These are phyloP conservation scores for Wickerhamomyces sp. DNA, from an alignment of 1,139 yeast genomes.

Conservation along the genomic window DNA sequence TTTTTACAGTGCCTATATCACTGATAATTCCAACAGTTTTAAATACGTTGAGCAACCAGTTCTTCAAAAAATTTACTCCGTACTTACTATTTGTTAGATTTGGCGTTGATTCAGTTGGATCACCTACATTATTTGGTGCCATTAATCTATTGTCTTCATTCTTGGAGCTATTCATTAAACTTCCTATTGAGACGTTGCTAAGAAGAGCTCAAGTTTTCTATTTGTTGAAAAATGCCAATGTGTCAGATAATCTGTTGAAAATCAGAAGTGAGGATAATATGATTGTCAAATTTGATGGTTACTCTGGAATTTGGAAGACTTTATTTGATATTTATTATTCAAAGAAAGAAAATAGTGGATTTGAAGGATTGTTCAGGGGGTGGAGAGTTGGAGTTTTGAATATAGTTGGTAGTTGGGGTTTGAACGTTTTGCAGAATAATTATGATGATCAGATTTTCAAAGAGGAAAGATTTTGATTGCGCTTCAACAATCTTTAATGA, in stretches of 20 bases:
- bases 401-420: slow-evolving; percentile 80
- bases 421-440: slow-evolving; percentile 55
- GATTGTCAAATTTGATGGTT: slow-evolving; percentile 50
- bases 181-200: slow-evolving; percentile 84
- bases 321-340: slow-evolving; percentile 42
- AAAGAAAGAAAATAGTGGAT: slow-evolving; percentile 35
- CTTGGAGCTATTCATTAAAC: slow-evolving; percentile 64
- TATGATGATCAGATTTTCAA: slow-evolving; percentile 37
- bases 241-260: slow-evolving; percentile 27
- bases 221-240: slow-evolving; percentile 34
- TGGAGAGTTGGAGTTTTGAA: slow-evolving; percentile 87
- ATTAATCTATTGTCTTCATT: slow-evolving; percentile 51
- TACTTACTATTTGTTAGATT: slow-evolving; percentile 60
- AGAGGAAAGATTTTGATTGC: slow-evolving; percentile 30
- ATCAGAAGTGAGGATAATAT: slow-evolving; percentile 37
- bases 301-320: slow-evolving; percentile 48
- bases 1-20: slow-evolving; percentile 53
- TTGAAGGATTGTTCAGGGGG: slow-evolving; percentile 70
- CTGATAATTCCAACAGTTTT: slow-evolving; percentile 51
- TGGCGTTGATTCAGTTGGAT: slow-evolving; percentile 65
- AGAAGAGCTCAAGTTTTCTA: slow-evolving; percentile 78
- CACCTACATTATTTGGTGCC: slow-evolving; percentile 57
- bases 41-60: slow-evolving; percentile 57
- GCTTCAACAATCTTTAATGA: too few species aligned
- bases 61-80: slow-evolving; percentile 70